Percentiles rank a stretch among this genome's conserved stretches.
Conservation (phyloP, 306 rosid genomes). For the Fragaria iinumae region DNA sequence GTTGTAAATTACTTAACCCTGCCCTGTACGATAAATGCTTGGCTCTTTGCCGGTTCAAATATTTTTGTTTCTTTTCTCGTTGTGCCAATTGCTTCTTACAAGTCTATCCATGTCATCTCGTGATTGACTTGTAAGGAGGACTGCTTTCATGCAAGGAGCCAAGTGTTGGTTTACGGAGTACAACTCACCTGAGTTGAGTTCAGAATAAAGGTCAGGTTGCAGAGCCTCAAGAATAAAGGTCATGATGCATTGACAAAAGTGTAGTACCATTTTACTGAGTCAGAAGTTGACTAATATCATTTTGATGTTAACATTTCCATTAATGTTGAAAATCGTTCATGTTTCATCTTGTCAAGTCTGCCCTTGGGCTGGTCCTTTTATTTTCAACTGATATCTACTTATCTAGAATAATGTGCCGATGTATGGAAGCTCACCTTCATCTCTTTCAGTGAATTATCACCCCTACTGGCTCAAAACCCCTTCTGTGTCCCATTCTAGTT, state of each 20-base stretch:
- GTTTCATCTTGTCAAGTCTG: neutral
- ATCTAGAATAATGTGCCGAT: no score
- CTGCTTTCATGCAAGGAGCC: neutral
- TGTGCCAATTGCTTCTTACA: neutral
- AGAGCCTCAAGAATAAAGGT: neutral
- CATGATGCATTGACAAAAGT: neutral
- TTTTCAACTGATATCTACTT: no score
- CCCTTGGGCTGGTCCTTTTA: neutral
- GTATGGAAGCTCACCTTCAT: no score
- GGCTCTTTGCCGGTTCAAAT: neutral
- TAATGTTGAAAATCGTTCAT: neutral
- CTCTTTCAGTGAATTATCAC: no score
- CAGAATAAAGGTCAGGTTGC: neutral
- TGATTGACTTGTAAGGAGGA: neutral
- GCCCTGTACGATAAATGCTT: neutral
- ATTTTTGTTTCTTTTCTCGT: neutral
- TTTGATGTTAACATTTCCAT: neutral
- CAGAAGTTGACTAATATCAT: neutral
- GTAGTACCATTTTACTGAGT: neutral
- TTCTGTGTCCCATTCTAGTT: no score
- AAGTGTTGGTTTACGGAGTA: neutral
- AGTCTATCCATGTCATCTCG: neutral
- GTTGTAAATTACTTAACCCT: neutral
- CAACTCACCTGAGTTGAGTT: neutral
- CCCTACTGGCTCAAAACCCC: no score